Percentiles rank a stretch among this genome's conserved stretches.
Conservation (phyloP, 768 basidiomycete species). For the Leccinum broughii region DNA sequence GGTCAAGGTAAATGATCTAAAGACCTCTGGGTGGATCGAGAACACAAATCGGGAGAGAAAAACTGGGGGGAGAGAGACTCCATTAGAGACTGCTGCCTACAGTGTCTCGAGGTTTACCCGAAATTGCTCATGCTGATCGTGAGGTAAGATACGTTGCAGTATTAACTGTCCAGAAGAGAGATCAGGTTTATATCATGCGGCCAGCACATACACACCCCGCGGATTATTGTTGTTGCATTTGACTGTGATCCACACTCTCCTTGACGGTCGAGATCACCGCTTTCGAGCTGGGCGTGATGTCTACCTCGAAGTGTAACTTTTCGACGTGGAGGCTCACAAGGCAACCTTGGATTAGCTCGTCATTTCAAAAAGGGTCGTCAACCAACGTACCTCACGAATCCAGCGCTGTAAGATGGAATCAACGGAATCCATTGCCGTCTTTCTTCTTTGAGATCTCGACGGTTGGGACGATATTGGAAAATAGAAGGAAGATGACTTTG, state of each 20-base stretch:
- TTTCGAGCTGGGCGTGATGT: conserved; percentile 13
- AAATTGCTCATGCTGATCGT: conserved; percentile 14
- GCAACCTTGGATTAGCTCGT: not conserved
- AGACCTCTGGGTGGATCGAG: not conserved
- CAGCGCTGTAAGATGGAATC: conserved; percentile 1
- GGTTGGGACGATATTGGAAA: conserved; percentile 10
- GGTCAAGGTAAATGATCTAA: conserved; percentile 3
- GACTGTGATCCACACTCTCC: not conserved
- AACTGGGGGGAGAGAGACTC: conserved; percentile 35
- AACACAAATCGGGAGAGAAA: conserved; percentile 41
- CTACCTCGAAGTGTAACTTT: conserved; percentile 15
- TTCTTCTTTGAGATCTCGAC: conserved; percentile 10
- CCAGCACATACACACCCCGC: too few relatives aligned
- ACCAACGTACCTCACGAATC: conserved; percentile 13
- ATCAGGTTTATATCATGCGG: not conserved
- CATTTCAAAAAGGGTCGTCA: not conserved
- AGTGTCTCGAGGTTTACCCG: not conserved
- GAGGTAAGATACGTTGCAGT: not conserved
- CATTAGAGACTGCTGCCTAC: conserved; percentile 40
- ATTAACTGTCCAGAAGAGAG: not conserved
- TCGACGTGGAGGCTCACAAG: not conserved
- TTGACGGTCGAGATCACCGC: conserved; percentile 12
- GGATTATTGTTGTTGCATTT: too few relatives aligned
- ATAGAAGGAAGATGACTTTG: conserved; percentile 10
- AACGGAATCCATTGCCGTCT: conserved; percentile 8